Evolutionary conservation across 805 yeast species (phyloP), one percentile per base, ranked within the genome.

Genomic region (Starmerella cellae): DNA sequence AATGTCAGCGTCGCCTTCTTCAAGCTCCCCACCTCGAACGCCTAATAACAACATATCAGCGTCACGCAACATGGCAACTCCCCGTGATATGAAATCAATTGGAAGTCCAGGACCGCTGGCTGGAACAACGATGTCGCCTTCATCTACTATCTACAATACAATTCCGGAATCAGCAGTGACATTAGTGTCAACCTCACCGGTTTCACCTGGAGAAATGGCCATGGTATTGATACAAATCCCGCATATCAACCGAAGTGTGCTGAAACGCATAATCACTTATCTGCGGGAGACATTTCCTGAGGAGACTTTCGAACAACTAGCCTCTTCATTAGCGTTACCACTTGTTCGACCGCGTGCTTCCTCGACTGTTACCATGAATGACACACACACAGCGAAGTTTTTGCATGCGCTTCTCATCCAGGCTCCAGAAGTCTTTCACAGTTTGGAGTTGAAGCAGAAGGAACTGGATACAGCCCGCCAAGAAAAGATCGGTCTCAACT

Each of bases 261-360:
- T 59, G 30, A 36, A 52, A 18, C 40, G 30, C 21, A 17, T 58
- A 3, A 35, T 52, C n/a, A 30, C 32, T 24, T 55, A 51, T 35
- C 30, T 55, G 27, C 39, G 45, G 14, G n/a, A 21, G 23, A 3
- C 27, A 28, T 21, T 37, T 20, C 37, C 32, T 3, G 26, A 37
- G 22, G 33, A 23, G 20, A 40, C 39, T 5, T 23, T 24, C 13
- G 39, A 38, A 9, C 35, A 32, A 37, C 42, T 58, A 13, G 50
- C 54, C 13, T 13, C 11, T 18, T 38, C 47, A 19, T 29, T 57
- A 27, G 53, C 60, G 1, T 47, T 53, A 5, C 52, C 48, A 27
- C 31, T 59, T 6, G 44, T 59, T 34, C 47, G 63, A 22, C 64
- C 63, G 2, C 48, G 61, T 17, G 59, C 54, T 0, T 53, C 53